phyloP scores from a whole-genome alignment of 148 eudicot genomes.

The Silene latifolia region DNA sequence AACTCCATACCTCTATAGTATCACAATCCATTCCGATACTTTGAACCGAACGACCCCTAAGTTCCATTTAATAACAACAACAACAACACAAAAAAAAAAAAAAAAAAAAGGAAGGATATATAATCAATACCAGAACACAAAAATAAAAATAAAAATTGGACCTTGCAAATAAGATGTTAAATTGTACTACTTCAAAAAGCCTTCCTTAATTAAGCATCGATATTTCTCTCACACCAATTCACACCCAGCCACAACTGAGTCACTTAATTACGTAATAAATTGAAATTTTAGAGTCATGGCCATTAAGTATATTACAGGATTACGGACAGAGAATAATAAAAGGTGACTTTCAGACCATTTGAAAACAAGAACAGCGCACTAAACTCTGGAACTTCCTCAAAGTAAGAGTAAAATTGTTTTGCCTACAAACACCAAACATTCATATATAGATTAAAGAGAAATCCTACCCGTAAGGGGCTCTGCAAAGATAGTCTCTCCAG shows the following conservation, averaged over 20 bases:
- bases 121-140: neutral
- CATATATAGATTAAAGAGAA: neutral
- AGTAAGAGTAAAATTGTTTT: neutral
- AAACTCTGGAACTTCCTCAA: conserved; percentile 12
- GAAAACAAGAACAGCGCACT: neutral
- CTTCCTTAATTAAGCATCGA: neutral
- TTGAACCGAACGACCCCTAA: no score
- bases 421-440: neutral
- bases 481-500: conserved; percentile 89
- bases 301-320: neutral
- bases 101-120: no score
- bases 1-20: no score
- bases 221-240: neutral
- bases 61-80: no score
- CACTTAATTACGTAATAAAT: neutral
- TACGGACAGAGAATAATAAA: neutral
- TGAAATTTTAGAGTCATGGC: neutral
- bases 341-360: neutral
- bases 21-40: no score
- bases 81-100: no score
- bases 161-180: neutral
- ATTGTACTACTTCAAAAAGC: neutral
- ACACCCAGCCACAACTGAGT: neutral
- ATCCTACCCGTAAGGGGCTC: conserved; percentile 84
- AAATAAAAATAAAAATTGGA: neutral